Conservation (phyloP, 1,139 yeast genomes). For the Yamadazyma blattariae region DNA sequence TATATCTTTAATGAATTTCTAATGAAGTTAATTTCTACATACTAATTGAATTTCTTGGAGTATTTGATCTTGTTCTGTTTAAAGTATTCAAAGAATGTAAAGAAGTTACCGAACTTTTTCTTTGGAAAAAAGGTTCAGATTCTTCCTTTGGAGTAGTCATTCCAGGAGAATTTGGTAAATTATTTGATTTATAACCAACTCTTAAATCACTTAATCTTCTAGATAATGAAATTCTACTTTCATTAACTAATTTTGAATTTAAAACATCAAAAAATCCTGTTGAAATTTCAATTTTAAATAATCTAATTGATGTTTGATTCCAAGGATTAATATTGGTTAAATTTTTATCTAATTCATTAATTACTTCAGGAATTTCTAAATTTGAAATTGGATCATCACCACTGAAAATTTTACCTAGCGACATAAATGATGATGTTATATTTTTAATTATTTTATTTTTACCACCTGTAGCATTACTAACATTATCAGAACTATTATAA, state of each 20-base stretch:
- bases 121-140: slow-evolving; percentile 19
- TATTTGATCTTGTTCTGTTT: slow-evolving; percentile 37
- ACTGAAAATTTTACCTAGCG: slow-evolving; percentile 46
- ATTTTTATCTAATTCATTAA: slow-evolving; percentile 24
- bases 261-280: slow-evolving; percentile 37
- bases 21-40: slow-evolving; percentile 8
- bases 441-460: slow-evolving; percentile 31
- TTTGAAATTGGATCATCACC: neutral
- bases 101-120: slow-evolving; percentile 34
- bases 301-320: slow-evolving; percentile 58
- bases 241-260: slow-evolving; percentile 26
- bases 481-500: slow-evolving; percentile 42
- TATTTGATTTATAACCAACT: slow-evolving; percentile 22
- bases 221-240: slow-evolving; percentile 43
- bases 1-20: neutral
- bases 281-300: slow-evolving; percentile 54
- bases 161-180: slow-evolving; percentile 22
- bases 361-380: slow-evolving; percentile 17
- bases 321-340: slow-evolving; percentile 48
- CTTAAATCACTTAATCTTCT: slow-evolving; percentile 48
- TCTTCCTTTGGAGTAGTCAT: slow-evolving; percentile 31
- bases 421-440: slow-evolving; percentile 39
- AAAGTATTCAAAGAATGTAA: slow-evolving; percentile 42
- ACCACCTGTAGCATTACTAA: slow-evolving; percentile 21
- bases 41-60: slow-evolving; percentile 42